Conservation (phyloP, 2,329 filamentous ascomycete species). For the Aquanectria penicillioides region DNA sequence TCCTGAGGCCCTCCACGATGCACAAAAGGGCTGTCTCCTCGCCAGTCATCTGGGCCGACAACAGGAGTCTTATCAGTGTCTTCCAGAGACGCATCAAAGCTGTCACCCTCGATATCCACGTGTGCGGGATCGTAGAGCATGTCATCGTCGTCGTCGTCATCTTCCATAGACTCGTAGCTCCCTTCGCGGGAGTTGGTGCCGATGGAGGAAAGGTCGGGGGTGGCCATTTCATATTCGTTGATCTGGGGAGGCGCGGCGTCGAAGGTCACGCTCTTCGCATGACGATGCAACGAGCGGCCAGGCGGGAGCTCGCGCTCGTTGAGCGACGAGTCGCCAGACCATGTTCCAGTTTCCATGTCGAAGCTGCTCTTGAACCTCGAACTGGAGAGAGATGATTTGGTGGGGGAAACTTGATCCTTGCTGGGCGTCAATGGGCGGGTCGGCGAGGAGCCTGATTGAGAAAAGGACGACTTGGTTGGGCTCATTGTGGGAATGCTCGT, state of each 20-base stretch:
- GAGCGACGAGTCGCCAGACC: conserved; percentile 72
- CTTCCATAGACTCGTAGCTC: conserved; percentile 88
- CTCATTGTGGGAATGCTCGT: conserved; percentile 67
- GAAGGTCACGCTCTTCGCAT: conserved; percentile 97
- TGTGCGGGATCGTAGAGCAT: conserved; percentile 63
- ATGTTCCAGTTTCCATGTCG: conserved; percentile 74
- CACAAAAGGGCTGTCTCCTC: conserved; percentile 71
- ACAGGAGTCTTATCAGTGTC: conserved; percentile 98
- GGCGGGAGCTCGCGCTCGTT: conserved; percentile 69
- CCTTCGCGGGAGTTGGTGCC: conserved; percentile 91
- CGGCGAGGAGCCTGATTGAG: conserved; percentile 47
- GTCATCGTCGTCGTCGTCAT: conserved; percentile 77
- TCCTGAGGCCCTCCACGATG: conserved; percentile 39
- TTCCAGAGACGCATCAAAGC: conserved; percentile 94
- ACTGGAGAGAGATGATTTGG: conserved; percentile 86
- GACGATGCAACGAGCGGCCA: conserved; percentile 77
- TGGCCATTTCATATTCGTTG: conserved; percentile 98
- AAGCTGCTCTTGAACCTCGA: conserved; percentile 73
- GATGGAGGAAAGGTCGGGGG: conserved; percentile 92
- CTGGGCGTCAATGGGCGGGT: conserved; percentile 62
- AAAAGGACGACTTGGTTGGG: conserved; percentile 58
- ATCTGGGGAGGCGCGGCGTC: conserved; percentile 92
- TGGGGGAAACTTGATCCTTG: conserved; percentile 80
- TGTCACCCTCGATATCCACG: conserved; percentile 72
- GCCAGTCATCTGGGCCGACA: conserved; percentile 97